Evolutionary conservation across 768 basidiomycete species (phyloP), one percentile per base, ranked within the genome.

Genomic region (Agrocybe chaxingu): DNA sequence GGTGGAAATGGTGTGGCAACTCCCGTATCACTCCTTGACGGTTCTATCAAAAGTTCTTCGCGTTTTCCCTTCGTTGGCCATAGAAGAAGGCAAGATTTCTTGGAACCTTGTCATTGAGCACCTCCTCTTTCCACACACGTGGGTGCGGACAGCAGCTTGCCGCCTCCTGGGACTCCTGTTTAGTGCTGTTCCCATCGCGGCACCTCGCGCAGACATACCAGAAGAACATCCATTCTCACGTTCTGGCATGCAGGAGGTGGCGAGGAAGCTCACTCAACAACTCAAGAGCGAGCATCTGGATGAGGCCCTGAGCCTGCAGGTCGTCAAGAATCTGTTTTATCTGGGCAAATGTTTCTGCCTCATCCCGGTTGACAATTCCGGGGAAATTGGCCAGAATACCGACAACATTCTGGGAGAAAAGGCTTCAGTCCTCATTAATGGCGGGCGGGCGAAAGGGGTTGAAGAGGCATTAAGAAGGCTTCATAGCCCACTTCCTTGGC

Each of bases 321-420:
- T 92, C 8, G 92, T 96, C 58, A 98, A 97, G 73, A 92, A 98
- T 59, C 66, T 98, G 19, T 92, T 95, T 60, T 94, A 88, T 62
- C 71, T 96, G n/a, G 92, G 90, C 18, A 94, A 91, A 67, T 87
- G 86, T 65, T 96, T 91, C 65, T 76, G 73, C 51, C 67, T 74
- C 19, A 62, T 77, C 32, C 68, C 75, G 12, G 57, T 60, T 12
- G 62, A 53, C n/a, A 61, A 66, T 11, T 62, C 64, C 8, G 53
- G 58, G 1, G 61, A 65, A 7, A 61, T 61, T 24, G 66, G 70
- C 4, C 65, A 66, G 3, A 69, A 69, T 13, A 62, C 58, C 13
- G 65, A 65, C 10, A 67, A 67, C 16, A 55, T 62, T 6, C 39
- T 60, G 33, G 66, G 64, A 37, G 51, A 61, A 29, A 62, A 62